Percentiles rank a stretch among this genome's conserved stretches.
Conservation (phyloP, 345 rosid genomes). For the Linum lewisii region DNA sequence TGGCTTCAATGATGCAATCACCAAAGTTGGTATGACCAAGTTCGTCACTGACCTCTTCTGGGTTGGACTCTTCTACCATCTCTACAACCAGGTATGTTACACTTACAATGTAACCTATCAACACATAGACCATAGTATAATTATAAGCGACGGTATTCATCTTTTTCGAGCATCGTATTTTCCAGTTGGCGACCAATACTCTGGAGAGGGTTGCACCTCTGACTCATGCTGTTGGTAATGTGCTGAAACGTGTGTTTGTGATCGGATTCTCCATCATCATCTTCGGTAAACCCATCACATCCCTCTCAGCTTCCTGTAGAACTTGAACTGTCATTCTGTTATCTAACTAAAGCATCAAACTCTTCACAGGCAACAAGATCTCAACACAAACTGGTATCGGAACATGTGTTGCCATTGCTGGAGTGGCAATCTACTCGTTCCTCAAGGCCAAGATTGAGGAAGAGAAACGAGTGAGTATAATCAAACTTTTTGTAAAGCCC, state of each 20-base stretch:
- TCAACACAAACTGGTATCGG: constrained; percentile 91
- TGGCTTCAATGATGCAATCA: constrained; percentile 71
- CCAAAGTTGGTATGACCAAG: constrained; percentile 82
- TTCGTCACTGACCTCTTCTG: constrained; percentile 87
- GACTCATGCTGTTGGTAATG: constrained; percentile 97
- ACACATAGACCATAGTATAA: neutral
- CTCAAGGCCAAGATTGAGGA: constrained; percentile 92
- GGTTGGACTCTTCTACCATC: constrained; percentile 99
- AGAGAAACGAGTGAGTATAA: constrained; percentile 61
- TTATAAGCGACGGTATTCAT: neutral
- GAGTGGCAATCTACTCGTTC: constrained; percentile 74
- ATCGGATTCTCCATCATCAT: constrained; percentile 80
- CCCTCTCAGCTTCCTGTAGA: neutral
- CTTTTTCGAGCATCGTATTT: constrained; percentile 2
- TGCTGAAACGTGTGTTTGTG: constrained; percentile 93
- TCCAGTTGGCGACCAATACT: constrained; percentile 90
- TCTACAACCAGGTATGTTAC: constrained; percentile 73
- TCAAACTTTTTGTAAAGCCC: too few relatives aligned
- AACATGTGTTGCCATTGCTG: constrained; percentile 74
- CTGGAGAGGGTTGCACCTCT: constrained; percentile 97
- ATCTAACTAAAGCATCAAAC: neutral
- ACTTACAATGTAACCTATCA: neutral
- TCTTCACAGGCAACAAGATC: constrained; percentile 70
- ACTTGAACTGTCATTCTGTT: neutral
- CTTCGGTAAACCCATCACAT: constrained; percentile 40